Evolutionary conservation across 768 basidiomycete species (phyloP).

Genomic region (Crassisporium funariophilum): DNA sequence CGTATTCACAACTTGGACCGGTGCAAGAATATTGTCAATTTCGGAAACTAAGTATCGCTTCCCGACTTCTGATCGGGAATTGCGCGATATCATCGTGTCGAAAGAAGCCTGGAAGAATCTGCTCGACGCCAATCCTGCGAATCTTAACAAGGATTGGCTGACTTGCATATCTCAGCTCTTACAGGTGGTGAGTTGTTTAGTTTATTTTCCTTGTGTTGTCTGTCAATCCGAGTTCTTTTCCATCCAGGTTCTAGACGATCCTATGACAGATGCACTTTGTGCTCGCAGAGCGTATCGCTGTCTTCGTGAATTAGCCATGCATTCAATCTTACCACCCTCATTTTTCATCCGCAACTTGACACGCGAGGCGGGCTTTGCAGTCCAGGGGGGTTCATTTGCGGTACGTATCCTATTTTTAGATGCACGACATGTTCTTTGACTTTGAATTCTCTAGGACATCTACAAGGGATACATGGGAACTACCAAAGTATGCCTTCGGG

Average conservation of each 20-base stretch:
- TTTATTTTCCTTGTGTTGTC: background rate
- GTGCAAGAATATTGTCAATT: slow-evolving; percentile 10
- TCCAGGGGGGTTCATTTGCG: slow-evolving; percentile 32
- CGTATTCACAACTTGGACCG: slow-evolving; percentile 6
- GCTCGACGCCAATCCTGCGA: background rate
- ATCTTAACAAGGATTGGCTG: slow-evolving; percentile 8
- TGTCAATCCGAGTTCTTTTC: background rate
- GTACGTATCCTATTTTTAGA: slow-evolving; percentile 7
- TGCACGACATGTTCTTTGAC: background rate
- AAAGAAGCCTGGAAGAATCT: slow-evolving; percentile 4
- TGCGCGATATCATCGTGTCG: background rate
- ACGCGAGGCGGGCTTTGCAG: slow-evolving; percentile 9
- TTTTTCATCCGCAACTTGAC: slow-evolving; percentile 19
- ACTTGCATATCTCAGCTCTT: slow-evolving; percentile 21
- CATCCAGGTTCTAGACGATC: slow-evolving; percentile 14
- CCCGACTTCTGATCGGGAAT: slow-evolving; percentile 3
- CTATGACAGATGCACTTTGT: slow-evolving; percentile 4
- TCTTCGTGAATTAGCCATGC: slow-evolving; percentile 17
- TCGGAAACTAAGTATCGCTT: background rate
- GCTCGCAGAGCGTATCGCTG: slow-evolving; percentile 12
- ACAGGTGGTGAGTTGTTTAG: slow-evolving; percentile 12
- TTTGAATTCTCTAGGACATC: slow-evolving; percentile 18
- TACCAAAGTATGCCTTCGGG: slow-evolving; percentile 21
- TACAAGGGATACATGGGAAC: slow-evolving; percentile 14
- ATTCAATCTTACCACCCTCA: slow-evolving; percentile 23